Percentiles rank a stretch among this genome's conserved stretches.
phyloP scores from a whole-genome alignment of 345 rosid genomes.

The Gossypium arboreum region DNA sequence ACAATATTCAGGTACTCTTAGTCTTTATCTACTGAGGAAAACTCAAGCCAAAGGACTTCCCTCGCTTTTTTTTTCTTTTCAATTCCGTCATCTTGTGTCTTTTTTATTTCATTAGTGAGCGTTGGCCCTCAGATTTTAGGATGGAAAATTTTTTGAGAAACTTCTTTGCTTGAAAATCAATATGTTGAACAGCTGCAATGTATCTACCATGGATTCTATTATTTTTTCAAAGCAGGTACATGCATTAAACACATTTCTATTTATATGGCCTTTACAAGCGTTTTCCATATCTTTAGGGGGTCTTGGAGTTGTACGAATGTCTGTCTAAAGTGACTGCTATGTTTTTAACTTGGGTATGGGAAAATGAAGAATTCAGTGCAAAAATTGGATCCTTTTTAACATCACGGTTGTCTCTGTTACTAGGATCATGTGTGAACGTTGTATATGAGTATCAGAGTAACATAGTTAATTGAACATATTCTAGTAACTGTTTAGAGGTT shows the following conservation, averaged over 20 bases:
- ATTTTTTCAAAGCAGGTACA: background rate
- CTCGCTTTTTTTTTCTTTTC: background rate
- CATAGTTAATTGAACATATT: background rate
- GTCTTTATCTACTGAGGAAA: background rate
- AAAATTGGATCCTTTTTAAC: constrained; percentile 6
- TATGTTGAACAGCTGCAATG: background rate
- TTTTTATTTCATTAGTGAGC: constrained; percentile 14
- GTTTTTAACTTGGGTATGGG: background rate
- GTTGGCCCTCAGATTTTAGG: background rate
- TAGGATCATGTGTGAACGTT: background rate
- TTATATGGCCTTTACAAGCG: background rate
- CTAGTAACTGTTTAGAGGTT: background rate
- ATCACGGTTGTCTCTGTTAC: background rate
- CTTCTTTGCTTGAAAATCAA: background rate
- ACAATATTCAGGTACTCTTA: background rate
- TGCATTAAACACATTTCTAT: background rate
- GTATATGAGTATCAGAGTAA: background rate
- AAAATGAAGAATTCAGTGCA: constrained; percentile 3
- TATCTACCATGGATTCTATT: background rate
- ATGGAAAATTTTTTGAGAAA: background rate
- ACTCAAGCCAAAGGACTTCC: background rate
- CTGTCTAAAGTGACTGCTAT: background rate
- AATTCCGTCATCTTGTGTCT: background rate
- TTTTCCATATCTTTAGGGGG: background rate
- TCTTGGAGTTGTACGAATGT: background rate